phyloP scores from a whole-genome alignment of 2,329 filamentous ascomycete species.

The Ascochyta pisi region DNA sequence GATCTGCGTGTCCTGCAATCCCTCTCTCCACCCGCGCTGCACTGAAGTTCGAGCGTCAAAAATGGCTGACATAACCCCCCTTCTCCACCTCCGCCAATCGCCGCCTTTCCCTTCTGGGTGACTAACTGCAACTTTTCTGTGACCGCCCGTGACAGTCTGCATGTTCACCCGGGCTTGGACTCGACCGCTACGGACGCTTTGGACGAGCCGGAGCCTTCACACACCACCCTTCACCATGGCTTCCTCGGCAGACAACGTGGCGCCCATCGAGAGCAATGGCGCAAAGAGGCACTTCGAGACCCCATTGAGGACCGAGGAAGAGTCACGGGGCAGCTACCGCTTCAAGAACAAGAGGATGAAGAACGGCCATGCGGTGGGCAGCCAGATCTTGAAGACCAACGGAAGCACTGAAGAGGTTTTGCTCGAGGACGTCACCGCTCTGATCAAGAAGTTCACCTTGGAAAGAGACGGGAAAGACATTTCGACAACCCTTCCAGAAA shows the following conservation, averaged over 20 bases:
- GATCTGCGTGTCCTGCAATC: conserved; percentile 10
- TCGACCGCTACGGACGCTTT: conserved; percentile 37
- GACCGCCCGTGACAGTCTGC: conserved; percentile 17
- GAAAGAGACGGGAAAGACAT: conserved; percentile 25
- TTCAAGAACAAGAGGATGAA: conserved; percentile 59
- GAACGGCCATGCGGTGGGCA: conserved; percentile 48
- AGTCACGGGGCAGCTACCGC: conserved; percentile 43
- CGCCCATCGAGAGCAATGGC: conserved; percentile 43
- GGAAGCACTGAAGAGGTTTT: conserved; percentile 59
- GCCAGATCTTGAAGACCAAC: conserved; percentile 48
- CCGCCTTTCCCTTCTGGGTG: conserved; percentile 28
- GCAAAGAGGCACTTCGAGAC: conserved; percentile 44
- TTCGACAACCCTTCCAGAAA: conserved; percentile 61
- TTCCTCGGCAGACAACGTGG: conserved; percentile 40
- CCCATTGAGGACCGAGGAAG: conserved; percentile 43
- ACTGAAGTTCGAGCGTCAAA: conserved; percentile 18
- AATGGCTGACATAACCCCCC: conserved; percentile 30
- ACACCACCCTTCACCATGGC: conserved; percentile 40
- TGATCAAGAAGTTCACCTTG: conserved; percentile 49
- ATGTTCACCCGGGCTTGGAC: conserved; percentile 32
- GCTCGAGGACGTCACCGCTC: conserved; percentile 53
- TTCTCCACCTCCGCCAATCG: conserved; percentile 30
- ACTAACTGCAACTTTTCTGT: conserved; percentile 34
- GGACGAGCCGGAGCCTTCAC: conserved; percentile 23
- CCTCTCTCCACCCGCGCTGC: background rate